Base-by-base conservation (phyloP, 225 moss, liverwort and hornwort genomes). In the Polytrichum formosum region DNA sequence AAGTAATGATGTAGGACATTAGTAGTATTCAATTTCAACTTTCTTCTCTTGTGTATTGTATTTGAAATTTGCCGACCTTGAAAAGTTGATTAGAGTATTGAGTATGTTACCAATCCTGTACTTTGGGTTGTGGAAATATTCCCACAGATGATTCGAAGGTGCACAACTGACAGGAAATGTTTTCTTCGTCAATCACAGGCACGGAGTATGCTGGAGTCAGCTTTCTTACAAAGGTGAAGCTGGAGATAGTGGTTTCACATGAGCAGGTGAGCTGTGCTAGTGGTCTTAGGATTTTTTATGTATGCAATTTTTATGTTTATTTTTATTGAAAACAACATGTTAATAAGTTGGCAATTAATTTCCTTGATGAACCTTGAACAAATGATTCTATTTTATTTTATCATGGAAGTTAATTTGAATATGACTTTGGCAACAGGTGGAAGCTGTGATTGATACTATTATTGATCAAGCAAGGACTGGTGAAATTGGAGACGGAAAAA, bases 401-500 rank as follows among this genome's bases (percentile, higher is more conserved):
- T 46, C 46, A 13, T 46, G 46, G 13, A 10, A 46, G 2, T 13
- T 46, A 13, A 56, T 67, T 53, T 75, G 53, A 75, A 28, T 23
- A 61, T 35, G 7, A 27, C 31, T 20, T 9, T 70, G 22, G 61
- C 25, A 55, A 60, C 65, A 92, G 92, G 97, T 97, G 77, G 94
- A 94, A 2, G 86, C 75, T 67, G 94, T 97, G 1, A 74, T 94
- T 54, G 85, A 90, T 28, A 91, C 88, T 29, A 78, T 97, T 55
- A 90, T 92, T 30, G 92, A 88, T 37, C 73, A 92, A 67, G 91
- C 94, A 7, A 85, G 92, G 69, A 97, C 97, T 53, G 97, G 97
- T 53, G 97, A 94, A 80, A 97, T 97, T 26, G 97, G 96, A 65
- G 96, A 97, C 8, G 96, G 96, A 30, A 97, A 97, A 78, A 86